These are phyloP conservation scores for Elymus sibiricus DNA, from an alignment of 176 grass and related monocot species.

Conservation along the genomic window DNA sequence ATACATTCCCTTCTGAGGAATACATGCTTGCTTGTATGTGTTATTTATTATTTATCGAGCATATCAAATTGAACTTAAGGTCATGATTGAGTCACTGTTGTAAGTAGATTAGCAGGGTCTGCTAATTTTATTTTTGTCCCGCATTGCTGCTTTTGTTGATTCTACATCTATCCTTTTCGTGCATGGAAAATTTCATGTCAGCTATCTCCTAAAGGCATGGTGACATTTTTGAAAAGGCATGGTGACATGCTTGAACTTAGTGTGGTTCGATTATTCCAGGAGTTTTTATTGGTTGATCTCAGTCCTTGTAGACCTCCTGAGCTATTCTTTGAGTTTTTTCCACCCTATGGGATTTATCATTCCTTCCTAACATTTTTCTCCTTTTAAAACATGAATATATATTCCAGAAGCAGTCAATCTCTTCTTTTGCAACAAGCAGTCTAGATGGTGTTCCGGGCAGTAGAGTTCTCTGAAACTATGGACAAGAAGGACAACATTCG, in stretches of 20 bases:
- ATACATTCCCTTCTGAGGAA: too few relatives aligned
- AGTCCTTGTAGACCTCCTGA: neutral
- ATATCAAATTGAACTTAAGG: too few relatives aligned
- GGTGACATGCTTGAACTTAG: neutral
- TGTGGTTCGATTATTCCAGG: neutral
- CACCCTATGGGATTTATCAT: neutral
- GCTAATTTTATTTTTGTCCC: neutral
- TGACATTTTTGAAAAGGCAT: too few relatives aligned
- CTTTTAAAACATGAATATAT: neutral
- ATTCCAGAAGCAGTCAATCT: neutral
- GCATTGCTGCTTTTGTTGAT: too few relatives aligned
- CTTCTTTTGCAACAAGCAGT: neutral
- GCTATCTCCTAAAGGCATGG: too few relatives aligned
- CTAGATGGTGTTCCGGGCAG: conserved; percentile 77
- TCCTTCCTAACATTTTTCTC: neutral
- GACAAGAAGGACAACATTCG: conserved; percentile 80
- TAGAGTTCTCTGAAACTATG: conserved; percentile 43
- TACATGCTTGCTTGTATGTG: too few relatives aligned
- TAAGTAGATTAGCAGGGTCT: neutral
- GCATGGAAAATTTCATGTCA: too few relatives aligned
- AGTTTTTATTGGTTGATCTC: neutral
- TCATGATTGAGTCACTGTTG: too few relatives aligned
- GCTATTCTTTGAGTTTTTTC: neutral
- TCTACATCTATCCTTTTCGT: too few relatives aligned
- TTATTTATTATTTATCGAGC: too few relatives aligned